Base-by-base conservation (phyloP, 257 asterid species). In the Euphrasia confusa region DNA sequence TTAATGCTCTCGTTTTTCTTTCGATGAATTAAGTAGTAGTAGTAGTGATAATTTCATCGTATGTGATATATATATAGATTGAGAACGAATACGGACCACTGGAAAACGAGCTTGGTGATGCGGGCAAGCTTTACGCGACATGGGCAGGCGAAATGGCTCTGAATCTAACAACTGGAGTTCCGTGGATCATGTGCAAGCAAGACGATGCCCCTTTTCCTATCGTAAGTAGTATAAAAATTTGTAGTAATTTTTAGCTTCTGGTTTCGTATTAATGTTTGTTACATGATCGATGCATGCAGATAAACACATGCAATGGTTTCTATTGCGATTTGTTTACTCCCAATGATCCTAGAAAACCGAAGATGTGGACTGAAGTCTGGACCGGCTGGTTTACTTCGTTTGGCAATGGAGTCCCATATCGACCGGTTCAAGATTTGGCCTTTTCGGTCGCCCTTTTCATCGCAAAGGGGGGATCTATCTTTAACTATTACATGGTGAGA, bases 101-200 rank as follows among this genome's bases (percentile, higher is more conserved):
- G 85, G 97, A 87, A 58, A 71, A 75, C 13, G 97, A 82, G 75
- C 62, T 90, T 10, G 97, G 97, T 58, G 83, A 81, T 47, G 88
- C 96, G 0, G 97, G 93, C 37, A 64, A 61, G 66, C 76, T 83
- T 35, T 90, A 90, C 54, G 63, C 94, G 4, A 58, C 80, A 61
- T 90, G 97, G 97, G 96, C 97, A 0, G 97, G 95, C 39, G 81
- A 90, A 72, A 85, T 90, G 97, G 97, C 97, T 11, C 80, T 87
- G 63, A 87, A 61, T 50, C 97, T 75, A 28, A 80, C 78, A 62
- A 90, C 95, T 1, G 95, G 95, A 63, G 97, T 90, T 35, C 97
- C 97, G 15, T 90, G 97, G 97, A 68, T 90, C 77, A 90, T 90
- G 97, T 90, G 97, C 87, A 90, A 90, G 77, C 97, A 90, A 79